Conservation (phyloP, 2,329 filamentous ascomycete species). For the Simplicillium sp. region DNA sequence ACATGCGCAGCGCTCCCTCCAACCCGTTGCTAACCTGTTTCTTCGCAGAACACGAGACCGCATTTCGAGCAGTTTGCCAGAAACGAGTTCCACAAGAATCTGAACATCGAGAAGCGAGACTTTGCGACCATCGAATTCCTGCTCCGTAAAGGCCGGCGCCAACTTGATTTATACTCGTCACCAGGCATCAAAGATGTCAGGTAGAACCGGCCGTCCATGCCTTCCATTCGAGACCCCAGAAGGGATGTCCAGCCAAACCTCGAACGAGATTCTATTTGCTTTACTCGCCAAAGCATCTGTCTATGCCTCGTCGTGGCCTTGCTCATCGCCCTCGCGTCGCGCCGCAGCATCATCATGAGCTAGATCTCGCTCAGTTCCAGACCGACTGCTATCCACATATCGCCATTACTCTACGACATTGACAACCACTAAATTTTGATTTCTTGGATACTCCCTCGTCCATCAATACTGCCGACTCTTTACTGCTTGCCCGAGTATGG, state of each 20-base stretch:
- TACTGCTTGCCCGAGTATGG: constrained; percentile 14
- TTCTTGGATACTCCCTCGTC: no score
- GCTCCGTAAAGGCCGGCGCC: constrained; percentile 68
- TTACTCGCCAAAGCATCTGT: background rate
- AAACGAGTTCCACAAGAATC: constrained; percentile 65
- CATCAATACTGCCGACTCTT: no score
- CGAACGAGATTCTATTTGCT: no score
- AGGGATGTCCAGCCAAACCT: no score
- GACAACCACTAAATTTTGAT: no score
- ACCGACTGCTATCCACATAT: no score
- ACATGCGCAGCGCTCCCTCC: no score
- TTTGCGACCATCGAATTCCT: constrained; percentile 81
- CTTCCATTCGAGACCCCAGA: background rate
- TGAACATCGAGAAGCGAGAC: constrained; percentile 67
- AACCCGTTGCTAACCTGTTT: background rate
- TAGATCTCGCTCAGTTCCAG: no score
- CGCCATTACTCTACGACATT: no score
- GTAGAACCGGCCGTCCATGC: constrained; percentile 13
- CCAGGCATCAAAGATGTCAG: constrained; percentile 71
- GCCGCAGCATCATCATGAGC: no score
- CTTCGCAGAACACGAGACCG: constrained; percentile 39
- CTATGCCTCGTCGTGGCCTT: background rate
- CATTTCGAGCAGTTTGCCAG: constrained; percentile 61
- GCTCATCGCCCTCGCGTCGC: constrained; percentile 1
- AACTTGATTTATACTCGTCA: constrained; percentile 74